A percentile compares a stretch with the other conserved stretches of the same genome.
phyloP scores from a whole-genome alignment of 2,329 filamentous ascomycete genomes.

The Xylariales sp. region DNA sequence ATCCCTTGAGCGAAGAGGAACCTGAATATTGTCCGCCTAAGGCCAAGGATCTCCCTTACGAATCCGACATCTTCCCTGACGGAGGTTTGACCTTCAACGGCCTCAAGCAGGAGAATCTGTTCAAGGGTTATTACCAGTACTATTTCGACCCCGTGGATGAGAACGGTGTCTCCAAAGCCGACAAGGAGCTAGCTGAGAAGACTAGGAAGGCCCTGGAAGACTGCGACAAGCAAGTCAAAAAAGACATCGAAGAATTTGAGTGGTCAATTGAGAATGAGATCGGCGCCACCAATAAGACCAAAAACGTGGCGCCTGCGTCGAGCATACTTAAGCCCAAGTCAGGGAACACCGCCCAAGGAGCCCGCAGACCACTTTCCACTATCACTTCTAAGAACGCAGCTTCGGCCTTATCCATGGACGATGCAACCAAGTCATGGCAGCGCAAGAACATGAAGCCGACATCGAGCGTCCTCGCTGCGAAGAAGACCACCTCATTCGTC shows the following conservation, averaged over 20 bases:
- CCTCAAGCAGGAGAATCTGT: slow-evolving; percentile 53
- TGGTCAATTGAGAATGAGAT: slow-evolving; percentile 48
- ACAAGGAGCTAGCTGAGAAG: slow-evolving; percentile 55
- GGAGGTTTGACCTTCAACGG: slow-evolving; percentile 52
- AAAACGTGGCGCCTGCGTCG: slow-evolving; percentile 17
- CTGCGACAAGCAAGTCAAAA: slow-evolving; percentile 63
- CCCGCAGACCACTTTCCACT: slow-evolving; percentile 38
- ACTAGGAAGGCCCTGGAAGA: slow-evolving; percentile 47
- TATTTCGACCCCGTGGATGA: slow-evolving; percentile 63
- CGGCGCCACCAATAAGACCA: slow-evolving; percentile 24
- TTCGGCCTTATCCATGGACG: slow-evolving; percentile 43
- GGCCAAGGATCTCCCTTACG: slow-evolving; percentile 60
- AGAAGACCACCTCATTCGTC: slow-evolving; percentile 17
- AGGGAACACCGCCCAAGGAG: background rate
- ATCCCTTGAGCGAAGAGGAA: slow-evolving; percentile 58
- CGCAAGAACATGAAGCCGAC: slow-evolving; percentile 21
- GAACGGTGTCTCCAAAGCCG: slow-evolving; percentile 58
- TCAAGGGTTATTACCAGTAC: slow-evolving; percentile 58
- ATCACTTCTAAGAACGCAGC: slow-evolving; percentile 52
- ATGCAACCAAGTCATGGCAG: slow-evolving; percentile 24
- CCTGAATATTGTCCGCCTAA: slow-evolving; percentile 86
- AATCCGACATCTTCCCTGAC: slow-evolving; percentile 64
- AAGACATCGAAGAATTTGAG: slow-evolving; percentile 58
- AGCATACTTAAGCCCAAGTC: slow-evolving; percentile 6
- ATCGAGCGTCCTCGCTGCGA: slow-evolving; percentile 14